A percentile compares a stretch with the other conserved stretches of the same genome.
These are phyloP conservation scores for Paecilomyces niveus DNA, from an alignment of 2,329 filamentous ascomycete genomes.

Conservation along the genomic window DNA sequence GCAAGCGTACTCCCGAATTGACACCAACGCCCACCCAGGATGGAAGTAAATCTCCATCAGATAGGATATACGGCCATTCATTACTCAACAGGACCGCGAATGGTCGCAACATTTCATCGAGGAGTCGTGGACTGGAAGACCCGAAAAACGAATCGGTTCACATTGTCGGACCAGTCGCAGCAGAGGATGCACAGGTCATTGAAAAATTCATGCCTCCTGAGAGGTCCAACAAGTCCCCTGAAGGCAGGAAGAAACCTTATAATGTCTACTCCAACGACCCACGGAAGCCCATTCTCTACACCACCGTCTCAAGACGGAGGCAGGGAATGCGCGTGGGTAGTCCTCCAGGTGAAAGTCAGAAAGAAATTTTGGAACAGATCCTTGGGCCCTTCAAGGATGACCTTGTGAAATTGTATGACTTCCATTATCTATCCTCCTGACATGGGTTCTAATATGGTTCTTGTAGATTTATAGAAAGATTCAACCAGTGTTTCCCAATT, in stretches of 20 bases:
- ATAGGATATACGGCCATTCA: conserved; percentile 14
- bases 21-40: conserved; percentile 13
- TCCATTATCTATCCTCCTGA: conserved; percentile 19
- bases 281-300: conserved; percentile 40
- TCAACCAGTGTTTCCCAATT: conserved; percentile 56
- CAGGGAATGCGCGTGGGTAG: conserved; percentile 40
- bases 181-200: conserved; percentile 54
- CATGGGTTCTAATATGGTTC: conserved; percentile 1
- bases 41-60: conserved; percentile 9
- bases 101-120: conserved; percentile 21
- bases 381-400: conserved; percentile 48
- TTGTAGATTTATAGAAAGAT: conserved; percentile 47
- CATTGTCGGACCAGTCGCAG: conserved; percentile 54
- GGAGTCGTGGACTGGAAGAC: conserved; percentile 24
- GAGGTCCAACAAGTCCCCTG: conserved; percentile 28
- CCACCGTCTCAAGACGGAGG: conserved; percentile 44
- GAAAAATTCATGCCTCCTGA: conserved; percentile 50
- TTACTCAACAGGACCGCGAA: conserved; percentile 18
- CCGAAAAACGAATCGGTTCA: conserved; percentile 41
- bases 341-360: conserved; percentile 42
- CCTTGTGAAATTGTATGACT: conserved; percentile 45
- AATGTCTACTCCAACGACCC: conserved; percentile 45
- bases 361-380: conserved; percentile 52
- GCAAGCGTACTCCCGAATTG: conserved; percentile 27
- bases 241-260: conserved; percentile 40